These are phyloP conservation scores for Mucor plumbeus DNA, from an alignment of 371 early-diverging fungal species.

Conservation along the genomic window DNA sequence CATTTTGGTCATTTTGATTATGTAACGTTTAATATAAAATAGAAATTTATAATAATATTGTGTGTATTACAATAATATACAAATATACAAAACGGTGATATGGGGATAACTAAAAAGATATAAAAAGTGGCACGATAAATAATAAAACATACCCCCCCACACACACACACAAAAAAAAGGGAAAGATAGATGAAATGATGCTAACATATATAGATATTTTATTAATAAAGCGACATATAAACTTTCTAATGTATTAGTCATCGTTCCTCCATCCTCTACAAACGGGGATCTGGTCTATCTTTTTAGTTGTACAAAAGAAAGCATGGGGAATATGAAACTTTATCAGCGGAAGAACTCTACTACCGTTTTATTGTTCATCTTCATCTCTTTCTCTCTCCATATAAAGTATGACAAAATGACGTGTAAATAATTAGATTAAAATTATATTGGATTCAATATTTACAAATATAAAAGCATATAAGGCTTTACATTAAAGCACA, in stretches of 20 bases:
- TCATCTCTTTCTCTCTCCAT: not conserved
- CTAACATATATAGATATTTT: not conserved
- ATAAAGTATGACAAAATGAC: not conserved
- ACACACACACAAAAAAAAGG: too few species aligned
- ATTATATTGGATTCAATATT: not conserved
- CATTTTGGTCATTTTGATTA: not conserved
- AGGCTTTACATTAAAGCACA: not conserved
- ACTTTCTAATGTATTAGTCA: not conserved
- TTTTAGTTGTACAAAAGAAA: not conserved
- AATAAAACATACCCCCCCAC: not conserved
- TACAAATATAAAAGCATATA: too few species aligned
- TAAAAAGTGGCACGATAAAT: not conserved
- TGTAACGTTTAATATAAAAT: not conserved
- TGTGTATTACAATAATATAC: not conserved
- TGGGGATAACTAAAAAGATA: conserved; percentile 2
- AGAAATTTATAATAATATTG: not conserved
- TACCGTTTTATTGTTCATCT: not conserved
- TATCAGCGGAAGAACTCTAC: not conserved
- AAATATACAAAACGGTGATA: not conserved
- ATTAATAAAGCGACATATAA: not conserved
- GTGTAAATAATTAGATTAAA: not conserved
- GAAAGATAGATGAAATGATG: not conserved
- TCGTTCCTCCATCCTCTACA: not conserved
- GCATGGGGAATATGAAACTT: not conserved
- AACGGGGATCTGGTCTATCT: not conserved